Percentiles rank a stretch among this genome's conserved stretches.
phyloP scores from a whole-genome alignment of 495 filamentous ascomycete species.

The Aspergillus kassunensis region DNA sequence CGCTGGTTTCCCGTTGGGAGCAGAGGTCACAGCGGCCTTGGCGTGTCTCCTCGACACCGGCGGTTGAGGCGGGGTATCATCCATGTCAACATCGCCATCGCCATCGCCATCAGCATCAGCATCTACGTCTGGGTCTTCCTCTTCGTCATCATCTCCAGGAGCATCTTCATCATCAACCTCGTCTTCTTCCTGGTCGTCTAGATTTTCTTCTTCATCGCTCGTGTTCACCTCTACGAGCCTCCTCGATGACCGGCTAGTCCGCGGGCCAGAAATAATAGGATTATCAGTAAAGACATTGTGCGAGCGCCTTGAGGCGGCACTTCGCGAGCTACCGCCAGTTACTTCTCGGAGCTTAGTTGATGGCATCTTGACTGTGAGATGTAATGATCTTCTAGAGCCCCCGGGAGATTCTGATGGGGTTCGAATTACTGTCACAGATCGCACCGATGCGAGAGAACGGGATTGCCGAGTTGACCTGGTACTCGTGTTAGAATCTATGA shows the following conservation, averaged over 20 bases:
- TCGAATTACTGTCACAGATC: constrained; percentile 50
- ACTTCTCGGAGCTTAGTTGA: constrained; percentile 78
- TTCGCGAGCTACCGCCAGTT: constrained; percentile 41
- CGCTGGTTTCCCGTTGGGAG: constrained; percentile 31
- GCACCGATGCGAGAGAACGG: constrained; percentile 29
- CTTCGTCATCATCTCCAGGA: constrained; percentile 51
- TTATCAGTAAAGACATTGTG: constrained; percentile 50
- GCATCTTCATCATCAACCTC: constrained; percentile 50
- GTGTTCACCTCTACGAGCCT: constrained; percentile 64
- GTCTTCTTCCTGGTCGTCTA: constrained; percentile 49
- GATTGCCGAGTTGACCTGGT: constrained; percentile 35
- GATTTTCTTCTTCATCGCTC: constrained; percentile 53
- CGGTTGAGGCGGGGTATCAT: constrained; percentile 46
- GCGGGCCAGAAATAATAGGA: constrained; percentile 58
- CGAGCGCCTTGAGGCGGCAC: constrained; percentile 29
- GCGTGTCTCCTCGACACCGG: constrained; percentile 29
- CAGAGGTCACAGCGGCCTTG: constrained; percentile 23
- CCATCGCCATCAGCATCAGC: constrained; percentile 53
- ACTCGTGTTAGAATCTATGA: constrained; percentile 35
- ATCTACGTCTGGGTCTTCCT: constrained; percentile 50
- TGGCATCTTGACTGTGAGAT: constrained; percentile 80
- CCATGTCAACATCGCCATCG: constrained; percentile 55
- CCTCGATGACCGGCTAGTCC: constrained; percentile 61
- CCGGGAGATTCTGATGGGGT: constrained; percentile 52
- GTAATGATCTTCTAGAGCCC: constrained; percentile 60